Conservation (phyloP, 495 filamentous ascomycete species). For the Apodospora peruviana region DNA sequence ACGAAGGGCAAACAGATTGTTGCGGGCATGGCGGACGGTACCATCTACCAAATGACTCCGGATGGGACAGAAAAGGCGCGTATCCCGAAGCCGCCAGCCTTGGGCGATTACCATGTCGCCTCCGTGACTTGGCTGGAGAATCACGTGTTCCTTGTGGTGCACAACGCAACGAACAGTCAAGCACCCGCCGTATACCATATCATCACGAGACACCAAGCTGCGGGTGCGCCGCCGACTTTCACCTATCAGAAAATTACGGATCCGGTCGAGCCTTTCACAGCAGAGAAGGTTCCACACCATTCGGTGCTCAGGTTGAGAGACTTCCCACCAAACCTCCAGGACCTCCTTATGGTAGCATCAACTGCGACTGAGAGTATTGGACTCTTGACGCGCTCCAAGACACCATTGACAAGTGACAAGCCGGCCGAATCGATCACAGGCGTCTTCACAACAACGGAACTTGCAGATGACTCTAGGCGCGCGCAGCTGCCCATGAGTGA, state of each 20-base stretch:
- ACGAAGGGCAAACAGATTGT: conserved; percentile 87
- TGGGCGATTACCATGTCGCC: conserved; percentile 74
- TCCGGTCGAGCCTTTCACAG: conserved; percentile 61
- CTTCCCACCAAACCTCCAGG: conserved; percentile 71
- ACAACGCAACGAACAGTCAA: conserved; percentile 56
- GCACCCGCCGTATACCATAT: conserved; percentile 65
- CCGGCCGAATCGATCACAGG: conserved; percentile 54
- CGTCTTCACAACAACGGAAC: conserved; percentile 66
- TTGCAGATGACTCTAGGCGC: conserved; percentile 70
- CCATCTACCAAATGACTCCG: conserved; percentile 75
- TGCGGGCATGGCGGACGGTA: conserved; percentile 79
- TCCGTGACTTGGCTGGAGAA: conserved; percentile 86
- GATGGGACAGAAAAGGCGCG: conserved; percentile 67
- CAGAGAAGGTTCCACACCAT: conserved; percentile 66
- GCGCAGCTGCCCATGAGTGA: conserved; percentile 68
- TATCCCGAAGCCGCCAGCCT: conserved; percentile 69
- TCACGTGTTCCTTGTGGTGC: conserved; percentile 71
- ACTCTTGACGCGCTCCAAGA: conserved; percentile 65
- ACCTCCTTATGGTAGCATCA: conserved; percentile 76
- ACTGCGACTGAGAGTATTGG: conserved; percentile 73
- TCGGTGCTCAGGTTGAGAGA: conserved; percentile 68
- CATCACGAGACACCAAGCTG: conserved; percentile 56
- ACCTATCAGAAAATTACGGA: conserved; percentile 68
- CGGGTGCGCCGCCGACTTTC: conserved; percentile 38
- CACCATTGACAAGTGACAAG: conserved; percentile 55